Evolutionary conservation across 1,139 yeast genomes (phyloP), one percentile per base, ranked within the genome.

Genomic region (Kurtzmaniella quercitrusa): DNA sequence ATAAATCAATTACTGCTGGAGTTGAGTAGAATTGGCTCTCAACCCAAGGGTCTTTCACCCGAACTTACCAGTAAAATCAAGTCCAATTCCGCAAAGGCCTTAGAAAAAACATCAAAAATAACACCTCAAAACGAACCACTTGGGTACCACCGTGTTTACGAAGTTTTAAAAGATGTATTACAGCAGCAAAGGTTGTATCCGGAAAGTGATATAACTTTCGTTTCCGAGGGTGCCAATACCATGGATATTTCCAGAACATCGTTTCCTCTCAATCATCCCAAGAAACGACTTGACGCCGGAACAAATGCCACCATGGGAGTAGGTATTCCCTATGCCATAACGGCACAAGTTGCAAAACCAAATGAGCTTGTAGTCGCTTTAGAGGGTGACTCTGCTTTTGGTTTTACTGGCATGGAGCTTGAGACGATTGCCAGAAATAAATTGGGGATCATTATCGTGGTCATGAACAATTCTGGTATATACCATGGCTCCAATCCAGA

Each of bases 251-350:
- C 86, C 2, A 66, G 88, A 38, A 66, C 80, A 5, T 73, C 83
- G 0, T 81, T 82, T 55, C 76, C 79, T 3, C 65, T 80, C 38
- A 58, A 63, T n/a, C 49, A 50, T 4, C 82, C 87, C 0, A 71
- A 73, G 46, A 72, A 67, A 14, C 61, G 86, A 23, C 59, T 82
- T 18, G 88, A 82, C 50, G 85, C 86, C 2, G 88, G 88, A 2
- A 81, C 87, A 0, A 80, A 79, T 57, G 87, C 86, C 1, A 81
- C 87, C 0, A 82, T 82, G 88, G 88, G 88, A 2, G 66, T 81
- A 22, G 88, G 87, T 0, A 47, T 80, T 23, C 86, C 84, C 0
- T 82, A 82, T 51, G 82, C 84, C 1, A 75, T 82, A 47, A 80
- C 85, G 1, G 76, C 86, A 6, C 79, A 78, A 49, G 60, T 64